phyloP scores from a whole-genome alignment of 2,329 filamentous ascomycete genomes.

The Aphanoascus verrucosus region DNA sequence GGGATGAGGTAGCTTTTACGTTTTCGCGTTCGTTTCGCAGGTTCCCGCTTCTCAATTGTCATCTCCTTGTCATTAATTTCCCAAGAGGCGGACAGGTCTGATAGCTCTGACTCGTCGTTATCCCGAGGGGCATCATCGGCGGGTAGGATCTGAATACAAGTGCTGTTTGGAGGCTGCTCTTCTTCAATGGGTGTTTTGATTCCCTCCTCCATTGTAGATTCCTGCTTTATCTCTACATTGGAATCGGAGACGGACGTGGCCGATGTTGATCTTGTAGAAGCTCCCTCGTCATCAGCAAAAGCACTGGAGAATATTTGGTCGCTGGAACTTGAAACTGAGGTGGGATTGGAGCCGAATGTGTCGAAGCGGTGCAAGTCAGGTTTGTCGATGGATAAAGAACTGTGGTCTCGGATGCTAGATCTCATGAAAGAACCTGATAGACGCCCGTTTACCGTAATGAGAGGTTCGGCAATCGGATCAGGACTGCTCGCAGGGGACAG shows the following conservation, averaged over 20 bases:
- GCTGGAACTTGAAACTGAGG: conserved; percentile 2
- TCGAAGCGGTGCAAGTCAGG: conserved; percentile 21
- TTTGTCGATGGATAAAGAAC: not conserved
- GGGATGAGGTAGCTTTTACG: conserved; percentile 24
- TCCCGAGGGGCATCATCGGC: not conserved
- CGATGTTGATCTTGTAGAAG: conserved; percentile 27
- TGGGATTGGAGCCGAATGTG: conserved; percentile 15
- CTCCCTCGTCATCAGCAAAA: conserved; percentile 23
- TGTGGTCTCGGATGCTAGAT: not conserved
- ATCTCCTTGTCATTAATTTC: conserved; percentile 24
- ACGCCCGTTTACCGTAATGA: conserved; percentile 6
- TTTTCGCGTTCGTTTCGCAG: conserved; percentile 16
- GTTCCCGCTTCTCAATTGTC: conserved; percentile 16
- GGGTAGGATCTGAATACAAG: not conserved
- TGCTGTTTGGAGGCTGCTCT: not conserved
- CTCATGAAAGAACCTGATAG: not conserved
- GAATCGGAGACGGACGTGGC: conserved; percentile 29
- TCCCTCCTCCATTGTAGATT: not conserved
- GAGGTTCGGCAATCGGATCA: conserved; percentile 12
- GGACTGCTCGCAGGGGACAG: conserved; percentile 22
- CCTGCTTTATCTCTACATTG: not conserved
- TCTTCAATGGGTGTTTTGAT: not conserved
- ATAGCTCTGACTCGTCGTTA: conserved; percentile 19
- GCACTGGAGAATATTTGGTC: not conserved
- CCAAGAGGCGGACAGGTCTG: conserved; percentile 21